These are phyloP conservation scores for Sclerotinia trifoliorum DNA, from an alignment of 2,329 filamentous ascomycete genomes.

Conservation along the genomic window DNA sequence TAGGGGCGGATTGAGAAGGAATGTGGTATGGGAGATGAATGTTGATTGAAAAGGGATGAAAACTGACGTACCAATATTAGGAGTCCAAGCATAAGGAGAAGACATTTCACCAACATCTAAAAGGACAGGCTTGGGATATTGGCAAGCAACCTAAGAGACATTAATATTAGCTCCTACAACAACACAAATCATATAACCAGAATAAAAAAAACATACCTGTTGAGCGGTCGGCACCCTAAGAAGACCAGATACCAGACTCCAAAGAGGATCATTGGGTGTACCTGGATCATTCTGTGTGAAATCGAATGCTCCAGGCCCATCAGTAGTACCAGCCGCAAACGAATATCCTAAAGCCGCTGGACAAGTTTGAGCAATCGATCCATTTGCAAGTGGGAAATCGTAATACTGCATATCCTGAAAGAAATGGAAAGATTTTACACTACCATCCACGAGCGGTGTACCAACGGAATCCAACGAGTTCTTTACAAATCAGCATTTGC, in stretches of 20 bases:
- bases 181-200: background rate
- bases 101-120: constrained; percentile 79
- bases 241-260: constrained; percentile 69
- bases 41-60: background rate
- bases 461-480: constrained; percentile 35
- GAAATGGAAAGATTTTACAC: constrained; percentile 78
- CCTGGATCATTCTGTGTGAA: constrained; percentile 83
- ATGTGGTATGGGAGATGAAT: background rate
- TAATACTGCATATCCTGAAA: constrained; percentile 82
- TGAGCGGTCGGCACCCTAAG: constrained; percentile 66
- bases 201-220: constrained; percentile 21
- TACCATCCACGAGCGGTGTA: constrained; percentile 56
- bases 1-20: too few relatives aligned
- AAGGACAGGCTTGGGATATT: constrained; percentile 80
- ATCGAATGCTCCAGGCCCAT: constrained; percentile 87
- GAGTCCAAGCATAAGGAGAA: constrained; percentile 78
- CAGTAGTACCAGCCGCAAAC: constrained; percentile 88
- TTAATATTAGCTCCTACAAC: background rate
- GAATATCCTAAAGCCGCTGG: constrained; percentile 85
- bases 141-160: constrained; percentile 41
- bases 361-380: constrained; percentile 69
- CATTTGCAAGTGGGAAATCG: constrained; percentile 71
- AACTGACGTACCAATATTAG: constrained; percentile 59
- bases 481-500: constrained; percentile 22
- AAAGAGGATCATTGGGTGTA: constrained; percentile 63